These are phyloP conservation scores for Mycena sp. DNA, from an alignment of 1,284 basidiomycete species.

Conservation along the genomic window DNA sequence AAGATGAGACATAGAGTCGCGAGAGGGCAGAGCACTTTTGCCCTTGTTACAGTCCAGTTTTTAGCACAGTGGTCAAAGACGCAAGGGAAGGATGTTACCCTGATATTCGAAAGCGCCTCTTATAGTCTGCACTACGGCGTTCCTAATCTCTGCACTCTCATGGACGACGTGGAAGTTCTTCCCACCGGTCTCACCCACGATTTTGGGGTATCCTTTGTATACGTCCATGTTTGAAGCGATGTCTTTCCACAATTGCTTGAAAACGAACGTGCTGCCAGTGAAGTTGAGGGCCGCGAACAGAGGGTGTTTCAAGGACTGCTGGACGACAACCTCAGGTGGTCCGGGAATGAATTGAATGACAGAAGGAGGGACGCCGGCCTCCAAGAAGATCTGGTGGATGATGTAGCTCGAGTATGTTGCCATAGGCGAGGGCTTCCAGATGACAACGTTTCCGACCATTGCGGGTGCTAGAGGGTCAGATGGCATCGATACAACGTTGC, in stretches of 20 bases:
- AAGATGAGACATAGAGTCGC: slow-evolving; percentile 89
- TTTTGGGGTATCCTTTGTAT: slow-evolving; percentile 91
- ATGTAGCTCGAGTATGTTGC: slow-evolving; percentile 97
- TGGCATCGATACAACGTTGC: neutral
- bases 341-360: slow-evolving; percentile 99
- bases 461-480: slow-evolving; percentile 72
- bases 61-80: neutral
- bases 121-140: slow-evolving; percentile 90
- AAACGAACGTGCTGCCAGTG: slow-evolving; percentile 95
- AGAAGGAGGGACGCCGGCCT: slow-evolving; percentile 93
- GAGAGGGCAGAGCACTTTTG: slow-evolving; percentile 99
- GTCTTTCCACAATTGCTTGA: slow-evolving; percentile 96
- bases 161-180: slow-evolving; percentile 99
- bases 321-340: slow-evolving; percentile 82
- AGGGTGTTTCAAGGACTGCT: slow-evolving; percentile 82
- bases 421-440: slow-evolving; percentile 98
- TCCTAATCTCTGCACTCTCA: slow-evolving; percentile 85
- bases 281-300: slow-evolving; percentile 94
- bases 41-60: too few relatives aligned
- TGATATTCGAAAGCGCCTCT: slow-evolving; percentile 97
- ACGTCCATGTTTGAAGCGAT: slow-evolving; percentile 89
- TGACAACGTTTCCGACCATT: slow-evolving; percentile 92
- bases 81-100: slow-evolving; percentile 55
- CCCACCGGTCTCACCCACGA: slow-evolving; percentile 97
- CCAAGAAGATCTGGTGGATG: slow-evolving; percentile 89